Conservation (phyloP, 179 eudicot species). For the Vitellaria paradoxa region DNA sequence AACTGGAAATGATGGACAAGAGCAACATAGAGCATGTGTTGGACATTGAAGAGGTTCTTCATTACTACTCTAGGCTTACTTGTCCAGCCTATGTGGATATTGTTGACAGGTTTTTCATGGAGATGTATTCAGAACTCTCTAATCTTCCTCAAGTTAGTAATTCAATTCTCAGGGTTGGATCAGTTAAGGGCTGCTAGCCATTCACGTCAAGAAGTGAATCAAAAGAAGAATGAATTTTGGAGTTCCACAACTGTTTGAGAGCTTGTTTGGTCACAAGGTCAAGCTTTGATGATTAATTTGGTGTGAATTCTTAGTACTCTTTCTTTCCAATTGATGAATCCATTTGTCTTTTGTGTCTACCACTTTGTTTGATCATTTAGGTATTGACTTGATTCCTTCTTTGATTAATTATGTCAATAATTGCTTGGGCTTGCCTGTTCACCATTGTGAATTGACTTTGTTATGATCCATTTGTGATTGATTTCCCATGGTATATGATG, state of each 20-base stretch:
- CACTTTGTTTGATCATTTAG: not conserved
- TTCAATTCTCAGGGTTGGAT: slow-evolving; percentile 3
- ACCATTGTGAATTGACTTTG: not conserved
- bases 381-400: not conserved
- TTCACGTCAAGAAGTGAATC: not conserved
- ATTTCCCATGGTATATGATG: not conserved
- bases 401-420: not conserved
- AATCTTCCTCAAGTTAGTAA: slow-evolving; percentile 6
- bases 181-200: not conserved
- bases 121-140: slow-evolving; percentile 43
- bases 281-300: not conserved
- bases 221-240: not conserved
- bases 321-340: not conserved
- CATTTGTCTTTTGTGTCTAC: not conserved
- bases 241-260: not conserved
- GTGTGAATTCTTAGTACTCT: slow-evolving; percentile 1
- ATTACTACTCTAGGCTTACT: slow-evolving; percentile 47
- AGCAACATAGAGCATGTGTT: slow-evolving; percentile 38
- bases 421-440: not conserved
- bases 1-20: slow-evolving; percentile 39
- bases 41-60: slow-evolving; percentile 53
- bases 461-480: not conserved
- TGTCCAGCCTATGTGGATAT: slow-evolving; percentile 53
- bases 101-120: slow-evolving; percentile 48
- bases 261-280: not conserved